Base-by-base conservation (phyloP, 495 filamentous ascomycete species). In the Opeltia flavorubescens region DNA sequence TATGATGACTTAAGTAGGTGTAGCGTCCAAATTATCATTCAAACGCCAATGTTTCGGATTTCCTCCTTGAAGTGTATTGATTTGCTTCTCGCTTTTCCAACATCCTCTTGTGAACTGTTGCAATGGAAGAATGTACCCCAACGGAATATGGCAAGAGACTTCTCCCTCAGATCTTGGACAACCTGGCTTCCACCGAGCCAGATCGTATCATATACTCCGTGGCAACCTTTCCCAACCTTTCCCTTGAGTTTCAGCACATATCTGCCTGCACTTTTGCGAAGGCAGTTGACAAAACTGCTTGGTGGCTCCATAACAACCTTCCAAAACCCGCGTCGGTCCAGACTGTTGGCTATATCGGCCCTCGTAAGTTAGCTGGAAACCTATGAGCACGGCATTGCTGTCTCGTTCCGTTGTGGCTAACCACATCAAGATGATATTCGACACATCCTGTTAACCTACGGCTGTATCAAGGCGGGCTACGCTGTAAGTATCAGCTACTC, bases 171-270 rank as follows among this genome's bases (percentile, higher is more conserved):
- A 45, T 30, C 43, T 15, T 45, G 23, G 43, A 45, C 43, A 26
- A 31, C 25, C 8, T 45, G n/a, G 43, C 43, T 18, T 2, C 9
- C n/a, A n/a, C n/a, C 12, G 8, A 45, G 23, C 43, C 43, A 45
- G 15, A 30, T 26, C 23, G 27, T n/a, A 21, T 45, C 3, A 28
- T 45, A 28, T 26, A 30, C 9, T 45, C 43, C 15, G 9, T 45
- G n/a, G 23, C 43, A 5, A 31, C 27, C n/a, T 45, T 40, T 40
- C 17, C 43, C 5, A 21, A 45, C 20, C 6, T 15, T 40, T 49
- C 76, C 41, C 55, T 67, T 5, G 56, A 62, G 18, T 69, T 77
- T 52, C 76, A 76, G 0, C 77, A 71, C 60, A 65, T 30, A 69
- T 65, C 1, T 72, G 69, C 55, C 52, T 54, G 18, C 54, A 69